Evolutionary conservation across 768 basidiomycete genomes (phyloP).

Genomic region (Lactifluus piperatus): DNA sequence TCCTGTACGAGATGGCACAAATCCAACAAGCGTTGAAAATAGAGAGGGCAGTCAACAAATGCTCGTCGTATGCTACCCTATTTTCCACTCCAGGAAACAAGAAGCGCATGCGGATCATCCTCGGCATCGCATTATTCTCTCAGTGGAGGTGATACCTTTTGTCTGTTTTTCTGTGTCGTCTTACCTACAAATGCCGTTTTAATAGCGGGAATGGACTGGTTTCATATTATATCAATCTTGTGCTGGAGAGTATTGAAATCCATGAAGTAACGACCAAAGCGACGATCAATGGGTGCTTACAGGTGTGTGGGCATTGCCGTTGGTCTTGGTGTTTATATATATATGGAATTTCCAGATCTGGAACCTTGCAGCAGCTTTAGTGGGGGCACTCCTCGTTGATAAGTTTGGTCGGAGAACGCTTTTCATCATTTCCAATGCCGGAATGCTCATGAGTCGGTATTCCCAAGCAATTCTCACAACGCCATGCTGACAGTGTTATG

Average conservation of each 20-base stretch:
- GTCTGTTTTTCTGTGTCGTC: not conserved
- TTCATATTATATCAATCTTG: conserved; percentile 64
- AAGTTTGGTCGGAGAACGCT: conserved; percentile 58
- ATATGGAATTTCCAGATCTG: conserved; percentile 35
- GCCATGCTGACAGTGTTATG: not conserved
- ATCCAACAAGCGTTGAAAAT: conserved; percentile 59
- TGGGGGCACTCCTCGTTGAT: conserved; percentile 57
- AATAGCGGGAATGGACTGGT: conserved; percentile 58
- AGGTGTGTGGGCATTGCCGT: conserved; percentile 28
- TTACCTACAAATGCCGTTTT: not conserved
- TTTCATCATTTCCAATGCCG: conserved; percentile 56
- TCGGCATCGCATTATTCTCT: conserved; percentile 59
- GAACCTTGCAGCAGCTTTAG: conserved; percentile 52
- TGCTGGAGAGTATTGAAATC: conserved; percentile 59
- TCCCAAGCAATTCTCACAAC: not conserved
- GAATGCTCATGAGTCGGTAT: conserved; percentile 44
- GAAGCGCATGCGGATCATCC: conserved; percentile 56
- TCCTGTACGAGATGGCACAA: conserved; percentile 46
- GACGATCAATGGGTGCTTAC: conserved; percentile 53
- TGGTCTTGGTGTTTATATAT: not conserved
- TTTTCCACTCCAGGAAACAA: conserved; percentile 59
- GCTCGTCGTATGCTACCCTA: conserved; percentile 42
- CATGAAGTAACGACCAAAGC: conserved; percentile 43
- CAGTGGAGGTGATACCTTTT: conserved; percentile 55
- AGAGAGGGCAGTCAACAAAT: conserved; percentile 46